phyloP scores from a whole-genome alignment of 2,329 filamentous ascomycete species.

The Fusarium coicis region DNA sequence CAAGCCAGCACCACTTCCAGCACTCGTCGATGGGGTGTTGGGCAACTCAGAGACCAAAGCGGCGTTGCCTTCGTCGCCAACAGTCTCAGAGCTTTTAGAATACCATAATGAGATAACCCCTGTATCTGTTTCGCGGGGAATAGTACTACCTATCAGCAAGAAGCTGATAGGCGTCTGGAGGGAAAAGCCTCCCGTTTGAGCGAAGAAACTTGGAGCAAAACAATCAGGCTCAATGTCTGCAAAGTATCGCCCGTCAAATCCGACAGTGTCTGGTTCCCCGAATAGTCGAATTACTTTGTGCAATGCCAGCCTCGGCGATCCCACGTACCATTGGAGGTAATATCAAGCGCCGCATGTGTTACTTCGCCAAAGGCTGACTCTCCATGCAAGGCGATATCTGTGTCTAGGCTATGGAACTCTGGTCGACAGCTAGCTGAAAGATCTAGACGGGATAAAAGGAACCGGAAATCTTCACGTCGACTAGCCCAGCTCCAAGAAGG shows the following conservation, averaged over 20 bases:
- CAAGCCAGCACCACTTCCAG: rapidly evolving
- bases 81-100: rapidly evolving
- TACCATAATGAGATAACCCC: no score
- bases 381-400: rapidly evolving
- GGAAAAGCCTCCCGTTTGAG: no score
- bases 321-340: rapidly evolving
- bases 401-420: not conserved
- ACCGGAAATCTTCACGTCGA: rapidly evolving
- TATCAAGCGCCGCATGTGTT: rapidly evolving
- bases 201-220: no score
- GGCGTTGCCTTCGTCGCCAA: rapidly evolving
- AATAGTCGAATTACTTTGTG: no score
- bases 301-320: not conserved
- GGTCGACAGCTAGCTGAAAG: not conserved
- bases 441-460: rapidly evolving
- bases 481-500: not conserved
- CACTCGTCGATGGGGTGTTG: rapidly evolving
- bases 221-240: not conserved
- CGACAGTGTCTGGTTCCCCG: no score
- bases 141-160: not conserved
- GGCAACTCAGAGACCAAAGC: rapidly evolving
- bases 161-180: no score
- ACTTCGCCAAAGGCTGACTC: not conserved
- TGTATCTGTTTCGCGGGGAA: rapidly evolving
- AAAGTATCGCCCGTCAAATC: not conserved